Evolutionary conservation across 176 grass and related monocot genomes (phyloP), one percentile per base, ranked within the genome.

Genomic region (Raddia distichophylla): DNA sequence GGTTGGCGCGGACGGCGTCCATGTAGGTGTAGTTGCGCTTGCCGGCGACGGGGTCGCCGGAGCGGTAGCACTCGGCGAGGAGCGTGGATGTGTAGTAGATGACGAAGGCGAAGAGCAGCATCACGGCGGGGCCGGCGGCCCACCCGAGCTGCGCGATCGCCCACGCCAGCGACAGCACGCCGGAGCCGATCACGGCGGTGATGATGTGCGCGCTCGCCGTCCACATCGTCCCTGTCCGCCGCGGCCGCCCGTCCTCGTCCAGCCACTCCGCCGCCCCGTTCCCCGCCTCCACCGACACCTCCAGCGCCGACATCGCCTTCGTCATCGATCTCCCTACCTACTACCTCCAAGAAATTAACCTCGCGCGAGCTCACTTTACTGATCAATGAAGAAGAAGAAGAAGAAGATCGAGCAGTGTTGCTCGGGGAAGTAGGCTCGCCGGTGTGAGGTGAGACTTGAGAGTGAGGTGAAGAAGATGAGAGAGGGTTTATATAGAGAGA

Each of bases 11-110:
- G 52, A 98, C 95, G 71, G 90, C 90, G 46, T 95, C 92, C 92
- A 95, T 98, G 90, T 98, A 98, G 53, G 90, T 95, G 87, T 98
- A 98, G 86, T 81, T 91, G 63, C 95, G 95, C 76, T 98, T 98
- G 3, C 95, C 95, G 6, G 76, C 56, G 37, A 37, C 33, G 0
- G 79, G 82, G 78, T 93, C 93, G 32, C 90, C 96, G 55, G 84
- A 91, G 60, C 93, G 92, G 87, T 98, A 98, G 86, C 96, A 98
- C 62, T 95, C 90, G 63, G 96, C 53, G 19, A 98, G 88, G 2
- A 98, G 88, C 15, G 90, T 86, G 60, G 96, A 98, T 12, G 93
- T 95, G 90, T 98, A 98, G 90, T 95, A 98, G 75, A 94, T 91
- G 55, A 93, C 90, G 74, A 90, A 84, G 82, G 93, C 85, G 84